Evolutionary conservation across 768 basidiomycete genomes (phyloP).

Genomic region (Hypholoma fasciculare): DNA sequence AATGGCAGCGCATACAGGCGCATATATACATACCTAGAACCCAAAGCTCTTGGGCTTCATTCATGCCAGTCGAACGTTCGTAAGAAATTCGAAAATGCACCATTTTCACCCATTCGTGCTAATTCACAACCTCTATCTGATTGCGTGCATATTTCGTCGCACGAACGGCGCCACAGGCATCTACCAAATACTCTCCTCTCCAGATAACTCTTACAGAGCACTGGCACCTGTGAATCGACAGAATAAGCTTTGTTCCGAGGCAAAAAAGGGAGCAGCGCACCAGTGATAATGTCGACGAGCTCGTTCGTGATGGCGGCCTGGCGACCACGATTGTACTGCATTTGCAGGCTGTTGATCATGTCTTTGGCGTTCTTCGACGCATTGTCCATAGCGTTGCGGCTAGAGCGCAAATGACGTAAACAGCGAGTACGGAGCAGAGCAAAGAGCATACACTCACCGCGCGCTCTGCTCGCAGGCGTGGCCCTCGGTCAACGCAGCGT

Average conservation of each 20-base stretch:
- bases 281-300: conserved; percentile 89
- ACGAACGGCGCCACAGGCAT: background rate
- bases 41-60: too few relatives aligned
- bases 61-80: too few relatives aligned
- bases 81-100: background rate
- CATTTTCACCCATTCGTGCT: background rate
- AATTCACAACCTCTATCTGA: background rate
- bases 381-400: conserved; percentile 99
- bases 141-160: background rate
- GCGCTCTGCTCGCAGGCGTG: conserved; percentile 95
- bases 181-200: conserved; percentile 1
- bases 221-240: conserved; percentile 35
- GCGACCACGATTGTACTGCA: conserved; percentile 98
- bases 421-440: background rate
- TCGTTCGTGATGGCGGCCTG: conserved; percentile 98
- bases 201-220: conserved; percentile 34
- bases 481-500: conserved; percentile 89
- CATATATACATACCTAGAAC: too few relatives aligned
- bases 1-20: too few relatives aligned
- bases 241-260: background rate
- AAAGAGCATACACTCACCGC: conserved; percentile 50
- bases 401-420: conserved; percentile 21
- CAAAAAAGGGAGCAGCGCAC: conserved; percentile 39
- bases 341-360: conserved; percentile 85
- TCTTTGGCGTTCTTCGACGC: conserved; percentile 97